A percentile compares a stretch with the other conserved stretches of the same genome.
phyloP scores from a whole-genome alignment of 768 basidiomycete species.

The Leucosporidium scottii region DNA sequence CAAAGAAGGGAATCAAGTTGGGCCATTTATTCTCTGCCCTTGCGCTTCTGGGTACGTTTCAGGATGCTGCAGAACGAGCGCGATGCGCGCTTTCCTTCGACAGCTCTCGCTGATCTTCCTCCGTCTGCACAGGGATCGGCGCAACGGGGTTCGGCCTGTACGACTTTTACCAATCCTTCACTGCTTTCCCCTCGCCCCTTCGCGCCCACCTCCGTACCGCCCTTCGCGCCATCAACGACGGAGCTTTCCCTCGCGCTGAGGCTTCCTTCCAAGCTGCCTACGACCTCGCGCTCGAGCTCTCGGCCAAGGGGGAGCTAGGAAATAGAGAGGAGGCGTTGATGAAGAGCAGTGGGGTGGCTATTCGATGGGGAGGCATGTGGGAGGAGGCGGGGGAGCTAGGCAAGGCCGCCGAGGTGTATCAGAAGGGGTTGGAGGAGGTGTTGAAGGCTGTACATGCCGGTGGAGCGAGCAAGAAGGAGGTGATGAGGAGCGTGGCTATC shows the following conservation, averaged over 20 bases:
- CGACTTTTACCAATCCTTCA: slow-evolving; percentile 30
- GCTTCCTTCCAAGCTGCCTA: slow-evolving; percentile 24
- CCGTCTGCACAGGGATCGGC: slow-evolving; percentile 12
- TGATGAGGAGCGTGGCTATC: slow-evolving; percentile 13
- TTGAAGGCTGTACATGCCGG: neutral
- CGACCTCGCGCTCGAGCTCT: slow-evolving; percentile 19
- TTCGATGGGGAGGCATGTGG: slow-evolving; percentile 31
- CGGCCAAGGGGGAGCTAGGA: neutral
- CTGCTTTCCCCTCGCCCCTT: slow-evolving; percentile 27
- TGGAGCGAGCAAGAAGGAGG: neutral
- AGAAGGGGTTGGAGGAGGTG: slow-evolving; percentile 19
- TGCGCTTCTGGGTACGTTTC: slow-evolving; percentile 21
- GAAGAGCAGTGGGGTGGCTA: slow-evolving; percentile 22
- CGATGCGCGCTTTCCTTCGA: neutral
- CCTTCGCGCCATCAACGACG: slow-evolving; percentile 5
- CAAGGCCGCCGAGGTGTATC: slow-evolving; percentile 24
- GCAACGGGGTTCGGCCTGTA: slow-evolving; percentile 28
- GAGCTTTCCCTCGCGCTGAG: slow-evolving; percentile 7
- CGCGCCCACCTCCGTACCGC: slow-evolving; percentile 29
- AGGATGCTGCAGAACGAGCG: too few species aligned
- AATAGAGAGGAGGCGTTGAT: slow-evolving; percentile 4
- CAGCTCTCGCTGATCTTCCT: neutral
- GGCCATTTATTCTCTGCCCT: slow-evolving; percentile 19
- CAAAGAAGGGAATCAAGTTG: slow-evolving; percentile 18
- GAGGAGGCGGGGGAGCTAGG: slow-evolving; percentile 12